These are phyloP conservation scores for Polygonum aviculare DNA, from an alignment of 148 eudicot species.

Conservation along the genomic window DNA sequence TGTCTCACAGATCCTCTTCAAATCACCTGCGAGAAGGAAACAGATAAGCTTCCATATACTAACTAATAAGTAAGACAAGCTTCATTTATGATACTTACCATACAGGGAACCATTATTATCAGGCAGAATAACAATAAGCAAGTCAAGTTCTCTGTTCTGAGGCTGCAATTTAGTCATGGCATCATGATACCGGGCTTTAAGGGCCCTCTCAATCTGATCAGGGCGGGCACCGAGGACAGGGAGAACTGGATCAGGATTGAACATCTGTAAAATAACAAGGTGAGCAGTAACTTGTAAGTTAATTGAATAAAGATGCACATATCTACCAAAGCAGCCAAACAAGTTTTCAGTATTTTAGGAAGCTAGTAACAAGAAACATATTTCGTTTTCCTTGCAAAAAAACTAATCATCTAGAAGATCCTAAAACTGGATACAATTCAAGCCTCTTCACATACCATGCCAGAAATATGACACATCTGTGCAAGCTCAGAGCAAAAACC, in stretches of 20 bases:
- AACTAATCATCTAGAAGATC: background rate
- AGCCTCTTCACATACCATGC: constrained; percentile 42
- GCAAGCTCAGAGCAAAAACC: constrained; percentile 66
- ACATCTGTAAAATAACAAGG: constrained; percentile 24
- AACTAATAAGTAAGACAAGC: background rate
- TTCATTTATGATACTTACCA: constrained; percentile 31
- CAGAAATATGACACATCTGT: constrained; percentile 61
- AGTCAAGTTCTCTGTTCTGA: constrained; percentile 45
- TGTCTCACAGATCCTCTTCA: constrained; percentile 81
- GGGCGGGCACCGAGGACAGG: constrained; percentile 47
- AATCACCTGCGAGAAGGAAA: constrained; percentile 36
- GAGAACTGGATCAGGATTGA: constrained; percentile 52
- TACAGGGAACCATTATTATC: constrained; percentile 85
- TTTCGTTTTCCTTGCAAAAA: no score
- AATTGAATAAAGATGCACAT: background rate
- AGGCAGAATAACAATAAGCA: constrained; percentile 67
- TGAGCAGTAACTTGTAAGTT: background rate
- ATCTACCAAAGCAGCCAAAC: background rate
- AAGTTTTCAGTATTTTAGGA: background rate
- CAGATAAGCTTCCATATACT: background rate
- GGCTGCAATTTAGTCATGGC: constrained; percentile 46
- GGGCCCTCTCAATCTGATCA: constrained; percentile 61
- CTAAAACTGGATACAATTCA: background rate
- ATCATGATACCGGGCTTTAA: constrained; percentile 50
- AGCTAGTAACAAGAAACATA: background rate